Evolutionary conservation across 83 land plant species (phyloP), one percentile per base, ranked within the genome.

Genomic region (Picea abies): DNA sequence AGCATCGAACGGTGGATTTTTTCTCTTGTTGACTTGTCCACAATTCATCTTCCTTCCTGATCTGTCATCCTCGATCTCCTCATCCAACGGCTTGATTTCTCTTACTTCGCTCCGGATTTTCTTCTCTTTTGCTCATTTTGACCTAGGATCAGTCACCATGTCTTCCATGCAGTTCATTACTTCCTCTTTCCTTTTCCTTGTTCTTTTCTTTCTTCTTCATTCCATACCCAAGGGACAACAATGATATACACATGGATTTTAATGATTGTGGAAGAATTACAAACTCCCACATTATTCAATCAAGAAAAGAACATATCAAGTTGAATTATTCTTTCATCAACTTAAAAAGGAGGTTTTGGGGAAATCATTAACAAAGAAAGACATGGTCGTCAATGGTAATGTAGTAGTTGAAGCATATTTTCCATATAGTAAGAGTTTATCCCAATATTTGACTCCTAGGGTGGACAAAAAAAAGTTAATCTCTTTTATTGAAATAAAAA

Each of bases 321-420:
- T 84, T 69, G 17, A 84, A 84, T 67, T 69, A 79, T 70, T 68
- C 78, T 39, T 79, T 17, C n/a, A 44, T 84, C 41, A 56, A 66
- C 12, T 84, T 79, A 23, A 60, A 79, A 58, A 63, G 60, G 82
- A 79, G 79, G 76, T 35, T 41, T 47, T 63, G 0, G 47, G 56
- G 16, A 78, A 66, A n/a, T 76, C 84, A 63, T 41, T 83, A 25
- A 22, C 15, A 16, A 83, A 26, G 61, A 66, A 61, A 17, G 44
- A 78, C 65, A 1, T 77, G n/a, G 1, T 64, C 7, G 49, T 83
- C 9, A 0, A 58, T 67, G 39, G 60, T 11, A 75, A 83, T 52
- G 65, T 56, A 25, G 5, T 78, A 19, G 75, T 83, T 70, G 70
- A 78, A 49, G 62, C 62, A 65, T 39, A 16, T 39, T 83, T n/a